These are phyloP conservation scores for Colletotrichum paranaense DNA, from an alignment of 2,329 filamentous ascomycete species.

Conservation along the genomic window DNA sequence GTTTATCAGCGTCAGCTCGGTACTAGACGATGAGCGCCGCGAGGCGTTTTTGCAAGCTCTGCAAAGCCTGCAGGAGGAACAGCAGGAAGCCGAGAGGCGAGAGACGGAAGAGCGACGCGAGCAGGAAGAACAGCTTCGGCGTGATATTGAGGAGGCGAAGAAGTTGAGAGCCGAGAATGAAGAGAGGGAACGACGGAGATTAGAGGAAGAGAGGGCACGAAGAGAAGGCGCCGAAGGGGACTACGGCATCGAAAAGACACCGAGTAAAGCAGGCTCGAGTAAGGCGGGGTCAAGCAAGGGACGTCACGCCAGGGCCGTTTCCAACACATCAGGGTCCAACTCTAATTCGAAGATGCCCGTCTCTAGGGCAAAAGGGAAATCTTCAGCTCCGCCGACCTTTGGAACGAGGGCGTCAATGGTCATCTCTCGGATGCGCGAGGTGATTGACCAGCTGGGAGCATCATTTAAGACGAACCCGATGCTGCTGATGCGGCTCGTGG, in stretches of 20 bases:
- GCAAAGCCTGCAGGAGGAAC: constrained; percentile 85
- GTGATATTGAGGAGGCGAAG: constrained; percentile 68
- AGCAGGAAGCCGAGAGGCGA: constrained; percentile 75
- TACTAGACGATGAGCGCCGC: constrained; percentile 91
- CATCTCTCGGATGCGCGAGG: constrained; percentile 60
- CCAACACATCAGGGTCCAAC: constrained; percentile 45
- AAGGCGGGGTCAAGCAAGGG: constrained; percentile 50
- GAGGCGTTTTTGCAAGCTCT: constrained; percentile 91
- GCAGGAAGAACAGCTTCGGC: constrained; percentile 67
- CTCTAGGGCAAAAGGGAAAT: constrained; percentile 45
- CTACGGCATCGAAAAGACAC: constrained; percentile 73
- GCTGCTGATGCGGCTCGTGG: constrained; percentile 71
- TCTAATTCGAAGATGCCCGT: constrained; percentile 40
- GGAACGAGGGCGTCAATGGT: constrained; percentile 63
- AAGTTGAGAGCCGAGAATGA: constrained; percentile 69
- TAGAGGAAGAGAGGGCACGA: constrained; percentile 65
- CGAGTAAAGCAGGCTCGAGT: constrained; percentile 49
- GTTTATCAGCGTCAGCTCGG: constrained; percentile 87
- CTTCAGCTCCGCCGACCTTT: constrained; percentile 49
- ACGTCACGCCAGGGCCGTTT: constrained; percentile 44
- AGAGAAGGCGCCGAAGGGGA: constrained; percentile 71
- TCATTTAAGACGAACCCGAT: constrained; percentile 68
- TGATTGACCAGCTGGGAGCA: constrained; percentile 62
- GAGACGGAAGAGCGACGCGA: constrained; percentile 69
- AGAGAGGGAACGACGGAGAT: constrained; percentile 61